Evolutionary conservation across 1,139 yeast species (phyloP).

Genomic region (Tardiomyces depauwii): DNA sequence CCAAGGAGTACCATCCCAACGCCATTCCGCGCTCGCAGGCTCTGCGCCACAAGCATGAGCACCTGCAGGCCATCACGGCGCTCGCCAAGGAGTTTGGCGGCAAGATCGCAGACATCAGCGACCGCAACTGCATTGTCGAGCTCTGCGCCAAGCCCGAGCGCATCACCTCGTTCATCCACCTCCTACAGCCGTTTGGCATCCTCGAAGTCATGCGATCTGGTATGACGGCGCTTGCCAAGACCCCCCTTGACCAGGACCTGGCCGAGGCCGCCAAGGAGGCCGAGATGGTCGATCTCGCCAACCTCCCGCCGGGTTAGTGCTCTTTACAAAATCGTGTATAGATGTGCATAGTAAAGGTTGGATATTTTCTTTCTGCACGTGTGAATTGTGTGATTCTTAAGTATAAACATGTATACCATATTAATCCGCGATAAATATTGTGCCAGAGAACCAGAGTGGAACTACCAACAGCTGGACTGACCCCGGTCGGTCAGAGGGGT

Average conservation of each 20-base stretch:
- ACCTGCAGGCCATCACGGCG: constrained; percentile 72
- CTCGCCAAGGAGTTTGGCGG: constrained; percentile 87
- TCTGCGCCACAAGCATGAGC: constrained; percentile 84
- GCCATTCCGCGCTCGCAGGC: constrained; percentile 88
- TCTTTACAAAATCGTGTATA: not conserved
- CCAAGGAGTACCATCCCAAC: constrained; percentile 56
- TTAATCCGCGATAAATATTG: not conserved
- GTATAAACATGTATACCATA: not conserved
- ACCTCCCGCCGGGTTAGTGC: constrained; percentile 78
- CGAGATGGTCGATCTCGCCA: constrained; percentile 39
- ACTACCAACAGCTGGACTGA: not conserved
- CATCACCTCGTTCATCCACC: constrained; percentile 72
- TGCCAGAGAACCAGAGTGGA: too few species aligned
- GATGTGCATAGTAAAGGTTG: not conserved
- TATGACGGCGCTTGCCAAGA: constrained; percentile 97
- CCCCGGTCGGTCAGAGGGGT: not conserved
- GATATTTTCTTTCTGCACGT: too few species aligned
- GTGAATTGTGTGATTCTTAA: too few species aligned
- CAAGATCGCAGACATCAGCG: constrained; percentile 81
- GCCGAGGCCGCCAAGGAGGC: constrained; percentile 44
- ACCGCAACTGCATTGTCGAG: constrained; percentile 89
- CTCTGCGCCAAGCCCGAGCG: constrained; percentile 89
- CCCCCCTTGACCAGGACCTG: constrained; percentile 54
- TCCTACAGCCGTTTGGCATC: constrained; percentile 91
- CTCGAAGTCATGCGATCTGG: constrained; percentile 96